Base-by-base conservation (phyloP, 2,329 filamentous ascomycete genomes). In the Pseudogymnoascus sp. region DNA sequence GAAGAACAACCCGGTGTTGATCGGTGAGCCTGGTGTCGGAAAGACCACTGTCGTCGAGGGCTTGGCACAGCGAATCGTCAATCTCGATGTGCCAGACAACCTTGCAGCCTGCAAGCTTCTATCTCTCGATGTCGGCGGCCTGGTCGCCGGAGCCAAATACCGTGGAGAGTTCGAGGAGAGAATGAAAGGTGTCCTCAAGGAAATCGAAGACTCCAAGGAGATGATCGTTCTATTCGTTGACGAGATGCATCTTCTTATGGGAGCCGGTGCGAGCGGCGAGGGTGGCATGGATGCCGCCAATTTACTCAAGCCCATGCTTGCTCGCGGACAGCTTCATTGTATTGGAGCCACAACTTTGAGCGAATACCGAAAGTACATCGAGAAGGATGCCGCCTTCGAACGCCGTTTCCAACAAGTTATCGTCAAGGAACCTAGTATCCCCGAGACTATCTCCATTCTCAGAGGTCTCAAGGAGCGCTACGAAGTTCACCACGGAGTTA, bases 271-370 rank as follows among this genome's bases (percentile, higher is more conserved):
- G 39, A 93, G 90, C 63, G 95, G 95, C 64, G 93, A 98, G 76
- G 95, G 95, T 68, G 95, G 95, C 71, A 99, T 99, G 95, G 95
- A 99, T 74, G 95, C 95, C 61, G 95, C 95, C 72, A 99, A 99
- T 76, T 80, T 99, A 71, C 84, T 99, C 68, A 99, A 99, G 81
- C 95, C 95, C 65, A 98, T 98, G 93, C 85, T 99, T 70, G 95
- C 95, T 66, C 88, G 95, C 74, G 95, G 95, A 63, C 93, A 98
- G 76, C 82, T 99, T 65, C 95, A 99, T 82, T 99, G 95, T 74
- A 98, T 99, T 68, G 95, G 95, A 76, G 95, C 95, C 5, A 99
- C 95, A 1, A 99, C 95, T 1, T 84, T 99, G 65, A 86, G 87
- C 67, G 95, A 99, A 76, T 99, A 99, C 78, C 87, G 95, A 73